phyloP scores from a whole-genome alignment of 2,329 filamentous ascomycete genomes.

The Trichoderma sp. region DNA sequence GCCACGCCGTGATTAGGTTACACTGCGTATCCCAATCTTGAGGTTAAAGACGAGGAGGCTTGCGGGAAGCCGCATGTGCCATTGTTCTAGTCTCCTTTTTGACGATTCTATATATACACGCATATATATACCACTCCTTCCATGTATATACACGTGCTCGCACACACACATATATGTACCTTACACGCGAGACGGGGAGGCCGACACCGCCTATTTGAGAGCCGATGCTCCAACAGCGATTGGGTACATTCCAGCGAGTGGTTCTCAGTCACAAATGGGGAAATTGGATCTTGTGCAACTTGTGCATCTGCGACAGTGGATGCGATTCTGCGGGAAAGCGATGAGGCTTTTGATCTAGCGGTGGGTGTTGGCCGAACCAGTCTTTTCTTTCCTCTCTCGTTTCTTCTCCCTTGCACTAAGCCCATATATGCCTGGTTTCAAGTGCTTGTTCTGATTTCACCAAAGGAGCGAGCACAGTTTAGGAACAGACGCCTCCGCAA shows the following conservation, averaged over 20 bases:
- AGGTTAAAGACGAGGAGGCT: conserved; percentile 18
- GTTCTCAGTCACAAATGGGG: conserved; percentile 4
- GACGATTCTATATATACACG: not conserved
- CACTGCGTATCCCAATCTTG: conserved; percentile 20
- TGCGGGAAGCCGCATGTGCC: conserved; percentile 18
- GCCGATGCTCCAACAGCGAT: conserved; percentile 10
- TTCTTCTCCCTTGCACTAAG: not conserved
- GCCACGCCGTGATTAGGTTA: conserved; percentile 14
- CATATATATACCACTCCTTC: not conserved
- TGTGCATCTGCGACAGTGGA: conserved; percentile 8
- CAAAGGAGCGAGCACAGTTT: not conserved
- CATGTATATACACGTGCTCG: not conserved
- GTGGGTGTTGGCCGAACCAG: not conserved
- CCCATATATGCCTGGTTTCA: not conserved
- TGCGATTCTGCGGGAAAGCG: conserved; percentile 18
- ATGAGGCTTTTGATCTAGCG: not conserved
- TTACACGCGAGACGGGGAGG: conserved; percentile 17
- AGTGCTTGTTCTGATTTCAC: not conserved
- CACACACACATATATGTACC: not conserved
- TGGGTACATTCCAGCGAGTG: conserved; percentile 17
- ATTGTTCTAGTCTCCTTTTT: not conserved
- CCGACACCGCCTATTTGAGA: conserved; percentile 16
- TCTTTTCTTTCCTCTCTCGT: not conserved
- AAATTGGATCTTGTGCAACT: conserved; percentile 19
- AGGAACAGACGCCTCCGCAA: not conserved